Percentiles rank a stretch among this genome's conserved stretches.
phyloP scores from a whole-genome alignment of 108 stramenopile species.

The Aurantiochytrium sp. region DNA sequence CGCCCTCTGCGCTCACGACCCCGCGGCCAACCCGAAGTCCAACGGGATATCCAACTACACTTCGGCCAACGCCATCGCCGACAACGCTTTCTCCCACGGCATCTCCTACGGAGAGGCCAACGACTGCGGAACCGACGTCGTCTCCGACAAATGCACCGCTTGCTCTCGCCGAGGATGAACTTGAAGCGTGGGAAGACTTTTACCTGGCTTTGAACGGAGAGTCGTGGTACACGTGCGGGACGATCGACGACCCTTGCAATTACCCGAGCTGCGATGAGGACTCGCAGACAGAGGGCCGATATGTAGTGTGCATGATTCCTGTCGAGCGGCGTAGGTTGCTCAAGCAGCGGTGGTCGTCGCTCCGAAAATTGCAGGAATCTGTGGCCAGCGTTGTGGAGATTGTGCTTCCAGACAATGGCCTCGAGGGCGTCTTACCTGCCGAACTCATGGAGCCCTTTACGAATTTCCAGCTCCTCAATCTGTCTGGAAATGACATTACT shows the following conservation, averaged over 20 bases:
- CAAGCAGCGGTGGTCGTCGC: background rate
- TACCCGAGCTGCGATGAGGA: background rate
- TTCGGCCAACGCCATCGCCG: too few relatives aligned
- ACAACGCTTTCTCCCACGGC: background rate
- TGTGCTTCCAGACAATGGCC: background rate
- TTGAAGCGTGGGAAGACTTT: background rate
- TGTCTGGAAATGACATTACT: background rate
- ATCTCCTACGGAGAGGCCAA: background rate
- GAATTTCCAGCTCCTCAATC: background rate
- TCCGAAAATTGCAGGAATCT: background rate
- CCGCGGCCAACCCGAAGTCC: background rate
- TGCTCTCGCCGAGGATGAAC: background rate
- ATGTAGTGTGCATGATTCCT: background rate
- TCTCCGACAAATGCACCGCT: background rate
- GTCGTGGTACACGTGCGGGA: background rate
- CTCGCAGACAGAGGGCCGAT: background rate
- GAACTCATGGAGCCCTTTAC: background rate
- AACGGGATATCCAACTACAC: too few relatives aligned
- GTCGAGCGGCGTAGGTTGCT: background rate
- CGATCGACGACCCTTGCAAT: background rate
- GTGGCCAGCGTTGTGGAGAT: background rate
- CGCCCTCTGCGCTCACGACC: background rate
- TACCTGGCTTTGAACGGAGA: background rate
- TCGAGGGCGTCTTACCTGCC: background rate
- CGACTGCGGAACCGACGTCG: background rate